Base-by-base conservation (phyloP, 1,284 basidiomycete species). In the Cystobasidium sp. region DNA sequence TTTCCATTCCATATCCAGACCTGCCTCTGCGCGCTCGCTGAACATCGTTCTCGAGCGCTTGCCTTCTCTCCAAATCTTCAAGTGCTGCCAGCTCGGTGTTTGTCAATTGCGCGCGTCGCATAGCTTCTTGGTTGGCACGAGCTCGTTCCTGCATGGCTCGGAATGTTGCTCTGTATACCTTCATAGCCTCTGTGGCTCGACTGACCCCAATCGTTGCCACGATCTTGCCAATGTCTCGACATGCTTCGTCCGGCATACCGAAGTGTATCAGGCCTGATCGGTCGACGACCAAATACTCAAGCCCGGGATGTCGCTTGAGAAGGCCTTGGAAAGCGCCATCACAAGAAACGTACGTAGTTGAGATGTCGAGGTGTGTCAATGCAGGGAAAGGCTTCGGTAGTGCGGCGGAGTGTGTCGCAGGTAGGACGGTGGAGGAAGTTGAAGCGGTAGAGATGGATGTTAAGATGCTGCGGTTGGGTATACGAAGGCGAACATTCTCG, bases 401-500 rank as follows among this genome's bases (percentile, higher is more conserved):
- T 24, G 70, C 49, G 51, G 70, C 70, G 5, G 70, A 66, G 63
- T 73, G 70, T 43, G 70, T 73, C 20, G 70, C 70, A n/a, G 70
- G 70, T n/a, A 73, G 65, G 20, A 70, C 65, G 1, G 75, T 66
- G 1, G 55, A 53, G 6, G 55, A 44, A 3, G 70, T 73, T 6
- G 75, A 61, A 24, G 71, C 43, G 20, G 77, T 71, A 9, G 77
- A 76, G 16, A 80, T 75, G 0, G 75, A 59, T 2, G 77, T 68
- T 6, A 80, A 68, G 61, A 78, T 62, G 52, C 75, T 75, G 20
- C 79, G 76, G 5, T 77, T 75, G 0, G 79, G 79, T 24, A 80
- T 70, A 16, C 79, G 76, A 24, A 80, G 74, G 18, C 68, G 63
- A 12, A 80, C 68, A 41, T 68, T 59, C 6, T 74, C 68, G 55